Conservation (phyloP, 2,329 filamentous ascomycete genomes). For the Diaporthe australafricana region DNA sequence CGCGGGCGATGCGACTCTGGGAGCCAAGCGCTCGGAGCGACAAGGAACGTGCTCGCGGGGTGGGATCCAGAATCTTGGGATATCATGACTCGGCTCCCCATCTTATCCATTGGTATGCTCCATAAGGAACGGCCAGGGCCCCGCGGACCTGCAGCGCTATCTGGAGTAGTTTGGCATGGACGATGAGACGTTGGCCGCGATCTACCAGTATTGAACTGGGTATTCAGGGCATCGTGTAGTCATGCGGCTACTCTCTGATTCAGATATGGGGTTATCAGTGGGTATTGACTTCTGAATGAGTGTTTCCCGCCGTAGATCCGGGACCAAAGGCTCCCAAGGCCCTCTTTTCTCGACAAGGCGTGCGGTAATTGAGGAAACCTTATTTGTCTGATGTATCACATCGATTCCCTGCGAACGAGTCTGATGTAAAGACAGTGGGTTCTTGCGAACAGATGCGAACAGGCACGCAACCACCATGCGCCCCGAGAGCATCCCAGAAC, state of each 20-base stretch:
- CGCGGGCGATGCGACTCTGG: neutral
- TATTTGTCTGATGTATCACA: slow-evolving; percentile 3
- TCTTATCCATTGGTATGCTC: no score
- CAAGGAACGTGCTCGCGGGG: neutral
- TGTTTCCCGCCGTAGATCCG: slow-evolving; percentile 6
- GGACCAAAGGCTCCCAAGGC: neutral
- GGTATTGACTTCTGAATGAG: neutral
- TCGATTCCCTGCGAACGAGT: neutral
- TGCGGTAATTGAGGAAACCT: slow-evolving; percentile 18
- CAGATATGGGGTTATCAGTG: slow-evolving; percentile 4
- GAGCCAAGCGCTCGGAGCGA: slow-evolving; percentile 2
- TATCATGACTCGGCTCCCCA: neutral
- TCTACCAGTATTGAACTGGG: neutral
- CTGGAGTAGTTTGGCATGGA: neutral
- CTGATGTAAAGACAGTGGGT: neutral
- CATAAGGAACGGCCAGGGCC: neutral
- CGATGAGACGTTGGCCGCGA: neutral
- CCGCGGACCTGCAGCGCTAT: slow-evolving; percentile 5
- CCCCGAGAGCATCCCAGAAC: neutral
- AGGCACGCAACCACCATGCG: neutral
- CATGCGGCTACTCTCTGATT: slow-evolving; percentile 11
- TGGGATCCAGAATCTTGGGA: slow-evolving; percentile 17
- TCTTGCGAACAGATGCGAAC: slow-evolving; percentile 1
- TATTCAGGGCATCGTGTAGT: neutral
- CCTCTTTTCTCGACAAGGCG: neutral